A percentile compares a stretch with the other conserved stretches of the same genome.
Evolutionary conservation across 192 early-diverging fungal genomes (phyloP).

Genomic region (Podochytrium sp.): DNA sequence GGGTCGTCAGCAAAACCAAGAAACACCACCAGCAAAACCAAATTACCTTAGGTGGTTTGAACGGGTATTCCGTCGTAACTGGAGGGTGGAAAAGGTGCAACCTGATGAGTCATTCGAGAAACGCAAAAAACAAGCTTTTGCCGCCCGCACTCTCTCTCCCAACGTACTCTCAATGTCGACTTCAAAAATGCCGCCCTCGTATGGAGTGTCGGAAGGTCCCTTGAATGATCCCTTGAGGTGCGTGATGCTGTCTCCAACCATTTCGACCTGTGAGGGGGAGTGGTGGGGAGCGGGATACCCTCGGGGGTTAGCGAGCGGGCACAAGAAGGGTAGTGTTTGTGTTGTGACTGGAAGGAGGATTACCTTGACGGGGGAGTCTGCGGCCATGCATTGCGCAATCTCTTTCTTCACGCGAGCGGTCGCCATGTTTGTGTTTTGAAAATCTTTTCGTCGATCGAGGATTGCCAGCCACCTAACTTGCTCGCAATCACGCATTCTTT

Average conservation of each 20-base stretch:
- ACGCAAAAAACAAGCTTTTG: not conserved
- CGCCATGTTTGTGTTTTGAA: slow-evolving; percentile 22
- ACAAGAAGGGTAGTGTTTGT: not conserved
- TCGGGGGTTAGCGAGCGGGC: not conserved
- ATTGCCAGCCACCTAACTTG: not conserved
- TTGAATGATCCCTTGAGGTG: slow-evolving; percentile 50
- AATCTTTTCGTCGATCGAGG: not conserved
- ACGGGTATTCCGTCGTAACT: slow-evolving; percentile 52
- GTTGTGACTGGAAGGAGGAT: not conserved
- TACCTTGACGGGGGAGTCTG: slow-evolving; percentile 39
- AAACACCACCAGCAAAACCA: not conserved
- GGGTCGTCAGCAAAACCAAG: slow-evolving; percentile 15
- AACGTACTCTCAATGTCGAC: slow-evolving; percentile 28
- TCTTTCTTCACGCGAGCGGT: slow-evolving; percentile 38
- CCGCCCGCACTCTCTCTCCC: not conserved
- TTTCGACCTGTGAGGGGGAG: slow-evolving; percentile 22
- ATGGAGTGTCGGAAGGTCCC: slow-evolving; percentile 54
- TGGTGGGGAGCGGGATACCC: not conserved
- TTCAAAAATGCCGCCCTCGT: slow-evolving; percentile 43
- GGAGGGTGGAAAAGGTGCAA: slow-evolving; percentile 37
- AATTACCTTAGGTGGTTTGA: slow-evolving; percentile 48
- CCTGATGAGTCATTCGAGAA: not conserved
- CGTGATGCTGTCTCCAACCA: slow-evolving; percentile 31
- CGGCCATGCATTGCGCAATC: slow-evolving; percentile 33
- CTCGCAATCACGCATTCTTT: too few relatives aligned